Percentiles rank a stretch among this genome's conserved stretches.
Conservation (phyloP, 768 basidiomycete genomes). For the Mycena albidolilacea region DNA sequence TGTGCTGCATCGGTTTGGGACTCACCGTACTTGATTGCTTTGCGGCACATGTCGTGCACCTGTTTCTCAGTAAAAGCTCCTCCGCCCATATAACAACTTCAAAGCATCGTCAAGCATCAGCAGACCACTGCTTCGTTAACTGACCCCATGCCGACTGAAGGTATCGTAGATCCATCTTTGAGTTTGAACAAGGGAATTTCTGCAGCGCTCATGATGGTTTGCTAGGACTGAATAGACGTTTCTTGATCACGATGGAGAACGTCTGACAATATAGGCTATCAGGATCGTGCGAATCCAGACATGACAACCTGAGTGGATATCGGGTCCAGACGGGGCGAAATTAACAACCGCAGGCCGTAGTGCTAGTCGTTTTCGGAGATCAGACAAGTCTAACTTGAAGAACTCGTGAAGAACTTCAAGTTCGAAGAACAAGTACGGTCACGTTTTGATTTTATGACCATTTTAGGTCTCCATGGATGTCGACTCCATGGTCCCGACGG, state of each 20-base stretch:
- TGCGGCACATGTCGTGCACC: conserved; percentile 34
- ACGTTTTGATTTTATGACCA: conserved; percentile 8
- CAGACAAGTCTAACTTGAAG: no score
- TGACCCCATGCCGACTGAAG: conserved; percentile 52
- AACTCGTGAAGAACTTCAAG: no score
- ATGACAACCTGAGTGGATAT: background rate
- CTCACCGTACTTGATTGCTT: conserved; percentile 19
- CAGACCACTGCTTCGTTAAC: background rate
- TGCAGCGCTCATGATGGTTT: conserved; percentile 41
- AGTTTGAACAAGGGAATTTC: conserved; percentile 43
- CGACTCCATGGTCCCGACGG: no score
- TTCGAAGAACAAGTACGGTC: conserved; percentile 1
- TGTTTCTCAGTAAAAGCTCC: conserved; percentile 20
- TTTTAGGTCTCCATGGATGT: no score
- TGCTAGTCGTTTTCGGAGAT: no score
- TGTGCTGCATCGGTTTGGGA: background rate
- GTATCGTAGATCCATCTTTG: conserved; percentile 50
- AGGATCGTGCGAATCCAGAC: conserved; percentile 9
- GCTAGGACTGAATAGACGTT: background rate
- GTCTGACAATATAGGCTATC: background rate
- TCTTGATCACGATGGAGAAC: background rate
- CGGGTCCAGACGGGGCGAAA: background rate
- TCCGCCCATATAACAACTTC: conserved; percentile 27
- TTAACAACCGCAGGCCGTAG: no score
- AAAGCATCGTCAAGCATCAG: background rate